Percentiles rank a stretch among this genome's conserved stretches.
Conservation (phyloP, 2,329 filamentous ascomycete genomes). For the Pseudogymnoascus sp. region DNA sequence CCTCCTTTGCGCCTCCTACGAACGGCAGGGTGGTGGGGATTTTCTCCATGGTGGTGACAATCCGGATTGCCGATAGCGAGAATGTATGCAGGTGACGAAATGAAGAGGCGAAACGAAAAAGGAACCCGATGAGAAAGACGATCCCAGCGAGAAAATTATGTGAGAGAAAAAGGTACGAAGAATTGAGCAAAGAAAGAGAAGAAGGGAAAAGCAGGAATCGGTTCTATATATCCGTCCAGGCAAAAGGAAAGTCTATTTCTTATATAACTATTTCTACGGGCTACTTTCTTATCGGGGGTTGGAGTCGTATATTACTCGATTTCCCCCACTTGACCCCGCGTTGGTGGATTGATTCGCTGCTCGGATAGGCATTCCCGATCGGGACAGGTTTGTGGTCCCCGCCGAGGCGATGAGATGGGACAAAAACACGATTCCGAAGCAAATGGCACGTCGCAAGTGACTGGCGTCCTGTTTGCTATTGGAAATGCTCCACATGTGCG, state of each 20-base stretch:
- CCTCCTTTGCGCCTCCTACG: conserved; percentile 17
- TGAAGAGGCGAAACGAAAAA: not conserved
- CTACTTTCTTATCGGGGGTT: not conserved
- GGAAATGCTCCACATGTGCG: not conserved
- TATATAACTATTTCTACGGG: not conserved
- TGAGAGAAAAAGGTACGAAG: not conserved
- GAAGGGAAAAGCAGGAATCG: not conserved
- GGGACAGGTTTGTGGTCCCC: conserved; percentile 1
- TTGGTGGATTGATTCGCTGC: not conserved
- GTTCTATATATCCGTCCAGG: not conserved
- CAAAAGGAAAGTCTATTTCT: conserved; percentile 5
- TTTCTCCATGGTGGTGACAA: not conserved
- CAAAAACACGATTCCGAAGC: not conserved
- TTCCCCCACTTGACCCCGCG: conserved; percentile 8
- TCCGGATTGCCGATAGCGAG: not conserved
- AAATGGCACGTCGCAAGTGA: not conserved
- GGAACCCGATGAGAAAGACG: not conserved
- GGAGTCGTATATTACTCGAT: conserved; percentile 8
- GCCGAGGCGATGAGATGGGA: not conserved
- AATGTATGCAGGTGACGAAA: not conserved
- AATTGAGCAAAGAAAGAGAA: not conserved
- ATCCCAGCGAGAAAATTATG: not conserved
- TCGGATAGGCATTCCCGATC: not conserved
- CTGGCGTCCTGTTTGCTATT: not conserved
- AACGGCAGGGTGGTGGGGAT: not conserved